These are phyloP conservation scores for Diaporthe sp. DNA, from an alignment of 2,329 filamentous ascomycete species.

Conservation along the genomic window DNA sequence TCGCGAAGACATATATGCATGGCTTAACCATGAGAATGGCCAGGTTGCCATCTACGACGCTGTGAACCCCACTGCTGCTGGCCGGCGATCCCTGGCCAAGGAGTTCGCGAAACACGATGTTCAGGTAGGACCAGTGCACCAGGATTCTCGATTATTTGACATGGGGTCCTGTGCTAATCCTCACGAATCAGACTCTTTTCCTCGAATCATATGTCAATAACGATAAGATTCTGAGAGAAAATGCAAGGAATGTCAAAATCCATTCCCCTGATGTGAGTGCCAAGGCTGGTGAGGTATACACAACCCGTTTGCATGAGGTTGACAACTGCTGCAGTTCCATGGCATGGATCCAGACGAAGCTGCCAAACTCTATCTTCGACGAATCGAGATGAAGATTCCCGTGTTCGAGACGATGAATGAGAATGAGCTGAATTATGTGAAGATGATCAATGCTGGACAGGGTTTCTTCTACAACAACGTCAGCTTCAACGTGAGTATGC, in stretches of 20 bases:
- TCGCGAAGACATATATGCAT: conserved; percentile 95
- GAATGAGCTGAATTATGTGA: conserved; percentile 93
- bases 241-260: conserved; percentile 97
- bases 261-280: conserved; percentile 87
- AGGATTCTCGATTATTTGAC: conserved; percentile 4
- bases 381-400: conserved; percentile 92
- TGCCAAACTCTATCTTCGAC: conserved; percentile 87
- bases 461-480: conserved; percentile 97
- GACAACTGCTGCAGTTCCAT: conserved; percentile 70
- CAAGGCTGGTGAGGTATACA: neutral
- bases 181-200: conserved; percentile 80
- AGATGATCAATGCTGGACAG: conserved; percentile 98
- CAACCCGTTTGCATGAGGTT: conserved; percentile 27
- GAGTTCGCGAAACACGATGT: conserved; percentile 99
- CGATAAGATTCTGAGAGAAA: conserved; percentile 92
- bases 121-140: conserved; percentile 64
- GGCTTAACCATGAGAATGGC: conserved; percentile 96
- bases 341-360: conserved; percentile 94
- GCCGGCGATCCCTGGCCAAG: conserved; percentile 86
- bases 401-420: conserved; percentile 98
- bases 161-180: conserved; percentile 28
- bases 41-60: conserved; percentile 99
- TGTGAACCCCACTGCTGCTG: conserved; percentile 89
- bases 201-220: conserved; percentile 97
- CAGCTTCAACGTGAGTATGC: conserved; percentile 73